Conservation (phyloP, 2,329 filamentous ascomycete genomes). For the Phoma sp. region DNA sequence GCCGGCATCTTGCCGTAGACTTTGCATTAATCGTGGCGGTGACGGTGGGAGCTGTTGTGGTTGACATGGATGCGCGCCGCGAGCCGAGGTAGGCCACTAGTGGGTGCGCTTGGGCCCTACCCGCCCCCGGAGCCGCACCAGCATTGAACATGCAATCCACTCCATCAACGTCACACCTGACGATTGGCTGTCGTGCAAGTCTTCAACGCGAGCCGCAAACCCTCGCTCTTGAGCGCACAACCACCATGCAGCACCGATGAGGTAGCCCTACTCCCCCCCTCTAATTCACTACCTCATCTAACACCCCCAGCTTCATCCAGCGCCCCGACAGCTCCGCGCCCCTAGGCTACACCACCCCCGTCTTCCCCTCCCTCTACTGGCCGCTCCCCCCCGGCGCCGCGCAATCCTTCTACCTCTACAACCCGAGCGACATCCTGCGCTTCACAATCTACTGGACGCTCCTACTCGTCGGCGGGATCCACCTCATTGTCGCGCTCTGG, state of each 20-base stretch:
- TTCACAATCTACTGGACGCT: conserved; percentile 89
- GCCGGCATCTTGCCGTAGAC: conserved; percentile 62
- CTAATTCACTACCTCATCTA: not conserved
- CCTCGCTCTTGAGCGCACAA: not conserved
- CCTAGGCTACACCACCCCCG: conserved; percentile 69
- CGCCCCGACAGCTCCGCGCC: conserved; percentile 56
- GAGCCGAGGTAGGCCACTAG: conserved; percentile 37
- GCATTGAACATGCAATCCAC: conserved; percentile 19
- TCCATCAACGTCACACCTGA: conserved; percentile 21
- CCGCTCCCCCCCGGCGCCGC: conserved; percentile 64
- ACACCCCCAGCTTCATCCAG: conserved; percentile 51
- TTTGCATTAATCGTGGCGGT: conserved; percentile 7
- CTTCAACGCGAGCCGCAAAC: not conserved
- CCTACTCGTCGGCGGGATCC: conserved; percentile 76
- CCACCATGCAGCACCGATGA: conserved; percentile 42
- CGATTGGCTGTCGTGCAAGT: not conserved
- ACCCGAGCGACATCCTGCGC: conserved; percentile 79
- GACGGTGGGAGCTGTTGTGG: conserved; percentile 7
- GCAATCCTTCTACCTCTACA: conserved; percentile 71
- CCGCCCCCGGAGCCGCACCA: conserved; percentile 19
- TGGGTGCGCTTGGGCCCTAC: conserved; percentile 19
- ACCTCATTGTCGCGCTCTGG: conserved; percentile 73
- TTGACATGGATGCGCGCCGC: conserved; percentile 26
- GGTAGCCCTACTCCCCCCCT: conserved; percentile 19
- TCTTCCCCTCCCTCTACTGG: conserved; percentile 85